phyloP scores from a whole-genome alignment of 1,284 basidiomycete species.

The Kwoniella shivajii region DNA sequence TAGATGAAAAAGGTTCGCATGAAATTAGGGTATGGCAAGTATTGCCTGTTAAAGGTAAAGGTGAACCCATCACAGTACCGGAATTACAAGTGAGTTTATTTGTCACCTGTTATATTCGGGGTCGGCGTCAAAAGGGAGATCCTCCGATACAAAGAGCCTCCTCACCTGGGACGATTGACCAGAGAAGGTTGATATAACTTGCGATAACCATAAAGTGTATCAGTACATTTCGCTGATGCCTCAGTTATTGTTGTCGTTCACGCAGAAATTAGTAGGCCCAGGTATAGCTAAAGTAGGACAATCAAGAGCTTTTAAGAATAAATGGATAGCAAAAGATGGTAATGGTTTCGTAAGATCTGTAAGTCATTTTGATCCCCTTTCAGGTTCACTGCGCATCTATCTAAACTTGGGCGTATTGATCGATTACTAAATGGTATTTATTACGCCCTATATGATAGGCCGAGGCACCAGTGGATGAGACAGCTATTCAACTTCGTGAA shows the following conservation, averaged over 20 bases:
- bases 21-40: slow-evolving; percentile 89
- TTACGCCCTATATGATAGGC: slow-evolving; percentile 55
- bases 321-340: slow-evolving; percentile 93
- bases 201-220: no score
- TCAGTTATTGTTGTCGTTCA: neutral
- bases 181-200: no score
- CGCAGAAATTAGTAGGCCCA: slow-evolving; percentile 69
- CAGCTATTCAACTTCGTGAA: slow-evolving; percentile 73
- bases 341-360: slow-evolving; percentile 84
- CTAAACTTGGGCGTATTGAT: neutral
- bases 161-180: no score
- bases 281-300: slow-evolving; percentile 87
- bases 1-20: slow-evolving; percentile 81
- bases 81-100: slow-evolving; percentile 61
- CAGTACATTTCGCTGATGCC: no score
- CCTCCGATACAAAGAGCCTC: no score
- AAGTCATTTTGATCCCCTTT: slow-evolving; percentile 49
- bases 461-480: slow-evolving; percentile 68
- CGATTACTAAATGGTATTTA: neutral
- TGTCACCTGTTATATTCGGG: no score
- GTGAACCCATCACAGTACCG: slow-evolving; percentile 65
- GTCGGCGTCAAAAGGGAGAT: no score
- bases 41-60: slow-evolving; percentile 71
- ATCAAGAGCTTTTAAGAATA: slow-evolving; percentile 93
- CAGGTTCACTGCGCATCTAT: neutral